Conservation (phyloP, 257 asterid species). For the Marsdenia floribunda region DNA sequence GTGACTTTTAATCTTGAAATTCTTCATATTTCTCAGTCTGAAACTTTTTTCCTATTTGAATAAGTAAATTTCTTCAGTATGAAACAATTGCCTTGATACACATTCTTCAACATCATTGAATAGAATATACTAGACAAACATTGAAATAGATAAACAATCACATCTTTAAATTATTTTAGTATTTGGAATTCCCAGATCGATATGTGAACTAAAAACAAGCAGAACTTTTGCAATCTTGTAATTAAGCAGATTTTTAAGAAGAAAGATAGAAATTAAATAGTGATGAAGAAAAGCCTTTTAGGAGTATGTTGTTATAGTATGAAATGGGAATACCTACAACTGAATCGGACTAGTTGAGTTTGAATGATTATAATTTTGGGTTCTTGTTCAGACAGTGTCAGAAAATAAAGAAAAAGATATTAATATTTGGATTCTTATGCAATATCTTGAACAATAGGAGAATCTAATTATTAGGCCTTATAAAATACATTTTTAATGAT, state of each 20-base stretch:
- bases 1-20: neutral
- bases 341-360: neutral
- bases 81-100: neutral
- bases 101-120: neutral
- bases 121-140: neutral
- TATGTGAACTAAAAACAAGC: neutral
- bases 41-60: neutral
- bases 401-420: neutral
- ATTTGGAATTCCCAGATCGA: neutral
- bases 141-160: neutral
- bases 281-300: neutral
- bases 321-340: neutral
- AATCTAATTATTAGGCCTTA: neutral
- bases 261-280: neutral
- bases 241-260: neutral
- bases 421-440: neutral
- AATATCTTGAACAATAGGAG: neutral
- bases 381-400: neutral
- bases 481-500: neutral
- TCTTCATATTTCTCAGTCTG: neutral
- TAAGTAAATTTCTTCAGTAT: neutral
- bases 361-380: neutral
- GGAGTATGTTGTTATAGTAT: neutral
- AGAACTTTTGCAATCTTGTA: neutral
- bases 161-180: neutral